Conservation (phyloP, 257 asterid genomes). For the Gentiana straminea region DNA sequence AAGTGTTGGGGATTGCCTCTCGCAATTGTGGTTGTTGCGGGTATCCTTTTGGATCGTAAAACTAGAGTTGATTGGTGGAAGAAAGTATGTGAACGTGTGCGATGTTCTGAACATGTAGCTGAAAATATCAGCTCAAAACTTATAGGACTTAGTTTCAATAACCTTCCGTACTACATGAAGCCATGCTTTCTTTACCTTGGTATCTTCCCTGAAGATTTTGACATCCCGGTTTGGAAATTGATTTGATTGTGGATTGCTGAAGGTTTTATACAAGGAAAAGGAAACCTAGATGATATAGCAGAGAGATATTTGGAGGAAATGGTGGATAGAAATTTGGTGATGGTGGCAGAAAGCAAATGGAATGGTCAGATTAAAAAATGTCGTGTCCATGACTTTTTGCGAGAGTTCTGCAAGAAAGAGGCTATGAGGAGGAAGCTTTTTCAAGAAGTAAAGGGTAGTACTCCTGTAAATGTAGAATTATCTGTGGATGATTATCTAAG, state of each 20-base stretch:
- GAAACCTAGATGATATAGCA: conserved; percentile 13
- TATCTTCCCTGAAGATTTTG: conserved; percentile 15
- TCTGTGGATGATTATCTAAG: conserved; percentile 9
- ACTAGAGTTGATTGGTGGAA: conserved; percentile 11
- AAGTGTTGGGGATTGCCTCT: conserved; percentile 20
- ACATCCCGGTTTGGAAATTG: conserved; percentile 17
- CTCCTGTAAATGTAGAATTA: not conserved
- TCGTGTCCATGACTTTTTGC: conserved; percentile 11
- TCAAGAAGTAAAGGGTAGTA: conserved; percentile 1
- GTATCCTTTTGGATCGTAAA: conserved; percentile 7
- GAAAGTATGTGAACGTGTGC: conserved; percentile 14
- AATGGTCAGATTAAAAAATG: conserved; percentile 19
- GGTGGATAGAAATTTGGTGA: conserved; percentile 10
- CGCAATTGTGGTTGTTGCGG: conserved; percentile 18
- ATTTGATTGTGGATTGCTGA: conserved; percentile 21
- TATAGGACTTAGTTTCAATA: conserved; percentile 14
- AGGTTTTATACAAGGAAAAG: conserved; percentile 10
- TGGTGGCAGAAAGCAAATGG: conserved; percentile 10
- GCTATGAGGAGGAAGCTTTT: conserved; percentile 12
- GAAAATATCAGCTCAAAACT: conserved; percentile 5
- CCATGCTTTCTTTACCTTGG: conserved; percentile 24
- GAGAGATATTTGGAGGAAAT: conserved; percentile 17
- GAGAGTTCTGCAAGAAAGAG: conserved; percentile 15
- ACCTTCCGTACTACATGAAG: conserved; percentile 16
- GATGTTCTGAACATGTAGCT: conserved; percentile 2